Percentiles rank a stretch among this genome's conserved stretches.
phyloP scores from a whole-genome alignment of 2,329 filamentous ascomycete genomes.

The Arthrobotrys entomopaga region DNA sequence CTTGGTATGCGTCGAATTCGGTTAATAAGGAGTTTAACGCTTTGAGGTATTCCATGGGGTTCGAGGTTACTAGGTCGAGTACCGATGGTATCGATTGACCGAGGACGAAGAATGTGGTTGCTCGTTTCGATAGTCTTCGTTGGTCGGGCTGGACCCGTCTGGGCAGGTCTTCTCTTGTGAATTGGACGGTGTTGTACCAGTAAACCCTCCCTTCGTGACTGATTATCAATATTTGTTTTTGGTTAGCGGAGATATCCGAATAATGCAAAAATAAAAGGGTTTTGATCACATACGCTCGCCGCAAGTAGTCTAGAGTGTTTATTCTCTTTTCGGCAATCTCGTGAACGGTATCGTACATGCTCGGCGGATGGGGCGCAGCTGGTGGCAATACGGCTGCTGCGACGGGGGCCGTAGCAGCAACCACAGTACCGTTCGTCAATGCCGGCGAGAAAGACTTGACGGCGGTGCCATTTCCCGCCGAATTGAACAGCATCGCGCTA shows the following conservation, averaged over 20 bases:
- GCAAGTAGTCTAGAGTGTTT: slow-evolving; percentile 89
- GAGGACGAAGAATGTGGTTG: slow-evolving; percentile 91
- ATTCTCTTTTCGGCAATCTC: slow-evolving; percentile 92
- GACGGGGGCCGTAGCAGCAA: slow-evolving; percentile 32
- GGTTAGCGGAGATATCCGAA: neutral
- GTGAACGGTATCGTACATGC: slow-evolving; percentile 76
- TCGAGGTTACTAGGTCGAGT: slow-evolving; percentile 84
- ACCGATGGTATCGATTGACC: slow-evolving; percentile 90
- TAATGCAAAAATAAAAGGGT: neutral
- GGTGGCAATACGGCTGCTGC: slow-evolving; percentile 25
- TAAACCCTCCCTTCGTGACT: slow-evolving; percentile 94
- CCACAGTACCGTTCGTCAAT: slow-evolving; percentile 24
- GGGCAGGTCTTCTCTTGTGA: slow-evolving; percentile 81
- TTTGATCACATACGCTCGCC: slow-evolving; percentile 77
- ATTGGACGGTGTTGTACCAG: slow-evolving; percentile 98
- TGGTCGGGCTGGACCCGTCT: slow-evolving; percentile 87
- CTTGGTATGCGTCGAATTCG: slow-evolving; percentile 94
- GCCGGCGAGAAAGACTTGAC: slow-evolving; percentile 42
- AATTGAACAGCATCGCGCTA: slow-evolving; percentile 43
- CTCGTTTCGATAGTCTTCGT: slow-evolving; percentile 82
- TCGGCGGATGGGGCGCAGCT: slow-evolving; percentile 59
- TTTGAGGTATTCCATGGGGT: slow-evolving; percentile 84
- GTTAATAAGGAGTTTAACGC: slow-evolving; percentile 83
- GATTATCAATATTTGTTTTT: slow-evolving; percentile 31
- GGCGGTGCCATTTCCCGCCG: slow-evolving; percentile 19